Conservation (phyloP, 176 grass and related monocot genomes). For the Avena insularis region DNA sequence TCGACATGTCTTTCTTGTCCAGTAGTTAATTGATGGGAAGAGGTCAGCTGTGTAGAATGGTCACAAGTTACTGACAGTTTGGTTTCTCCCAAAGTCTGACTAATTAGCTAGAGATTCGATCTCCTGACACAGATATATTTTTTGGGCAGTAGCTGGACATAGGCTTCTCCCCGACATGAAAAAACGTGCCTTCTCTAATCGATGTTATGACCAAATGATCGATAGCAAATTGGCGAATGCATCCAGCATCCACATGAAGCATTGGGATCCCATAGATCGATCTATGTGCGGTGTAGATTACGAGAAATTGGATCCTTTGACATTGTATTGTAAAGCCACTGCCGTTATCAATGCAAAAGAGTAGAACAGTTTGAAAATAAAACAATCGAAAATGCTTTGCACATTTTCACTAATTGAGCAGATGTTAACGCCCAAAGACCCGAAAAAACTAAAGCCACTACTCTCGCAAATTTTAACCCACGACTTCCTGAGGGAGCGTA, state of each 20-base stretch:
- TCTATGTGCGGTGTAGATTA: background rate
- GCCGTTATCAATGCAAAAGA: background rate
- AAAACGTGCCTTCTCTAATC: background rate
- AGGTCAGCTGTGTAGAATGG: background rate
- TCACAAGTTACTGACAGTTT: background rate
- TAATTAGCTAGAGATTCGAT: slow-evolving; percentile 7
- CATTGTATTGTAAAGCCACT: background rate
- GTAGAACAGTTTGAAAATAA: background rate
- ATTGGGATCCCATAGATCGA: background rate
- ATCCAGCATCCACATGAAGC: background rate
- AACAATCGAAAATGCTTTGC: too few species aligned
- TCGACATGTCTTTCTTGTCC: too few species aligned
- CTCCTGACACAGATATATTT: background rate
- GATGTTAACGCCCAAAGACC: too few species aligned
- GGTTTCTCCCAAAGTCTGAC: background rate
- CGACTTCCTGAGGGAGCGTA: too few species aligned
- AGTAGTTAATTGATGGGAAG: too few species aligned
- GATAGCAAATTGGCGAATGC: background rate
- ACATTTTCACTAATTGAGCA: too few species aligned
- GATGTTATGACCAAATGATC: background rate
- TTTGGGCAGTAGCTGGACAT: background rate
- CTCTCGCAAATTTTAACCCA: too few species aligned
- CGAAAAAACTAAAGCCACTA: too few species aligned
- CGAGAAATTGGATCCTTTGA: background rate
- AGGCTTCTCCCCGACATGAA: background rate